Percentiles rank a stretch among this genome's conserved stretches.
These are phyloP conservation scores for Piloderma croceum DNA, from an alignment of 768 basidiomycete species.

Conservation along the genomic window DNA sequence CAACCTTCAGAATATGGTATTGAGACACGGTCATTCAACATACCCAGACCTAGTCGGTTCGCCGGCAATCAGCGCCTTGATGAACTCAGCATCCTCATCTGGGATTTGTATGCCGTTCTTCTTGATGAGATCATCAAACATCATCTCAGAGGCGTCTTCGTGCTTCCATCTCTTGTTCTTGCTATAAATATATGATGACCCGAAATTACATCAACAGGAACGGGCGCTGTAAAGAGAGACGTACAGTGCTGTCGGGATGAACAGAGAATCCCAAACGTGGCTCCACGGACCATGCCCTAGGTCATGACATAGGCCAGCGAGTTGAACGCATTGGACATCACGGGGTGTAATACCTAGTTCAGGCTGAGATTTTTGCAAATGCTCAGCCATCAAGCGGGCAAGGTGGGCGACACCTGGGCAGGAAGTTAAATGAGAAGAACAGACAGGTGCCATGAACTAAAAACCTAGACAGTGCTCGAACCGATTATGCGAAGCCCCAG, in stretches of 20 bases:
- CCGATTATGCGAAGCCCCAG: slow-evolving; percentile 71
- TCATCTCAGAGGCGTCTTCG: slow-evolving; percentile 76
- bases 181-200: slow-evolving; percentile 23
- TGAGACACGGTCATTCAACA: background rate
- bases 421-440: slow-evolving; percentile 3
- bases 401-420: slow-evolving; percentile 72
- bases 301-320: slow-evolving; percentile 82
- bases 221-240: slow-evolving; percentile 17
- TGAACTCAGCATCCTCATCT: slow-evolving; percentile 46
- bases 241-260: slow-evolving; percentile 65
- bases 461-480: slow-evolving; percentile 83
- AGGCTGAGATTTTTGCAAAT: slow-evolving; percentile 53
- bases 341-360: slow-evolving; percentile 61
- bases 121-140: slow-evolving; percentile 66
- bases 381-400: slow-evolving; percentile 56
- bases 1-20: slow-evolving; percentile 4
- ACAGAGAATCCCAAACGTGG: slow-evolving; percentile 74
- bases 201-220: background rate
- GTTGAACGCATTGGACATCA: slow-evolving; percentile 70
- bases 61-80: slow-evolving; percentile 78
- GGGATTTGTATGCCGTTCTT: slow-evolving; percentile 49
- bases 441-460: slow-evolving; percentile 7
- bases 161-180: slow-evolving; percentile 58
- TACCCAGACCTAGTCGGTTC: slow-evolving; percentile 25
- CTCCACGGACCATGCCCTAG: slow-evolving; percentile 84